Evolutionary conservation across 129 eudicot species (phyloP).

Genomic region (Lactuca sativa): DNA sequence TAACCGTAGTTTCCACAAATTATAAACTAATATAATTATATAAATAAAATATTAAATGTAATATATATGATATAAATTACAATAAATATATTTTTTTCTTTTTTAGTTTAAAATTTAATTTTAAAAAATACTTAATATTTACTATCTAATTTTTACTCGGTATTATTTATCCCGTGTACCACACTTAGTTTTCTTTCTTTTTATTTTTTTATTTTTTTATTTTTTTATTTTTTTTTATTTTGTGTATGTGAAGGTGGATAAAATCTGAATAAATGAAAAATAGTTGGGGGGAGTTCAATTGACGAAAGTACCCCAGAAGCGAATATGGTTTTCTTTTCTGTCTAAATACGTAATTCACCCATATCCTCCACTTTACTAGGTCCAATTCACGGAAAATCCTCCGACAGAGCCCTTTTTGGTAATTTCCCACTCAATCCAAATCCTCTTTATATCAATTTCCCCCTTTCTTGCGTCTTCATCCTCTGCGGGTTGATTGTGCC

Average conservation of each 20-base stretch:
- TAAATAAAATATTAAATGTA: too few relatives aligned
- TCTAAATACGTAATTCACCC: constrained; percentile 45
- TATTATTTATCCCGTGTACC: too few relatives aligned
- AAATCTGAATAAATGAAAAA: not conserved
- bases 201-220: too few relatives aligned
- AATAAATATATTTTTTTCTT: too few relatives aligned
- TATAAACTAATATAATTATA: too few relatives aligned
- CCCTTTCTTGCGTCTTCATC: constrained; percentile 37
- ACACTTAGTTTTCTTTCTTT: too few relatives aligned
- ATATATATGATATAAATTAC: too few relatives aligned
- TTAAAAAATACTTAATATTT: too few relatives aligned
- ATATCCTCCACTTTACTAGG: constrained; percentile 29
- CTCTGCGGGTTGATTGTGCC: constrained; percentile 46
- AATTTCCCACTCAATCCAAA: constrained; percentile 32
- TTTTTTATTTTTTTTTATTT: too few relatives aligned
- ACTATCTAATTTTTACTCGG: too few relatives aligned
- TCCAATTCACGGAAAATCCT: constrained; percentile 38
- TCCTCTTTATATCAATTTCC: constrained; percentile 30
- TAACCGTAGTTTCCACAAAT: too few relatives aligned
- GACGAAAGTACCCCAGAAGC: constrained; percentile 34
- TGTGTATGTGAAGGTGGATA: not conserved
- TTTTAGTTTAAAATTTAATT: too few relatives aligned
- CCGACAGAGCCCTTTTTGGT: constrained; percentile 41
- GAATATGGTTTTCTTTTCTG: constrained; percentile 23
- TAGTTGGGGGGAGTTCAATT: not conserved